Evolutionary conservation across 2,329 filamentous ascomycete species (phyloP), one percentile per base, ranked within the genome.

Genomic region (Tolypocladium album): DNA sequence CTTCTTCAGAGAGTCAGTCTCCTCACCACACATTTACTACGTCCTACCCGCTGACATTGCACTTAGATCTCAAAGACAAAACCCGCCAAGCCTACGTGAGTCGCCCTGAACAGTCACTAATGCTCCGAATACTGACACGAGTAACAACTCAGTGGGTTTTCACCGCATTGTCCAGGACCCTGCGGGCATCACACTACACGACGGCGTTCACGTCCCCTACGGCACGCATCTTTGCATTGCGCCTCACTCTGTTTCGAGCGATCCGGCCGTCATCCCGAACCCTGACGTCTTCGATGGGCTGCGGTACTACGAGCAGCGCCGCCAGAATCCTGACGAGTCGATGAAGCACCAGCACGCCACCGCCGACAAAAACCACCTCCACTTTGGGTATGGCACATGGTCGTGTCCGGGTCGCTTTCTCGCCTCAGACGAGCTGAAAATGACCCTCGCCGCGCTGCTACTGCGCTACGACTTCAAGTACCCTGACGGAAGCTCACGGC

Each of bases 371-470:
- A 47, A 50, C 34, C 61, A 63, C 53, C 50, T 63, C 47, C 59
- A 63, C 55, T 63, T 63, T 57, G 61, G 61, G 3, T 63, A 63
- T 36, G 61, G 61, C 52, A 57, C 57, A 1, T 63, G 59, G 59
- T 60, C 61, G 0, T 63, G 60, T 47, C 61, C 61, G 20, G 60
- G 61, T n/a, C 59, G 61, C 55, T 63, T 63, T 56, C 55, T 63
- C 22, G 59, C 61, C 1, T 63, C 61, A 34, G 61, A 61, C 40
- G 57, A 58, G 34, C 58, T 63, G 34, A 63, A 63, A 53, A 58
- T 60, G 60, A 55, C 61, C 6, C 42, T 63, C 1, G 22, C 42
- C 3, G 60, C 57, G 40, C 39, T 63, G 24, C 55, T 63, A 27
- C 56, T 63, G 27, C 59, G 60, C 4, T 61, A 61, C 53, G 59